Evolutionary conservation across 345 rosid species (phyloP), one percentile per base, ranked within the genome.

Genomic region (Acer yangbiense): DNA sequence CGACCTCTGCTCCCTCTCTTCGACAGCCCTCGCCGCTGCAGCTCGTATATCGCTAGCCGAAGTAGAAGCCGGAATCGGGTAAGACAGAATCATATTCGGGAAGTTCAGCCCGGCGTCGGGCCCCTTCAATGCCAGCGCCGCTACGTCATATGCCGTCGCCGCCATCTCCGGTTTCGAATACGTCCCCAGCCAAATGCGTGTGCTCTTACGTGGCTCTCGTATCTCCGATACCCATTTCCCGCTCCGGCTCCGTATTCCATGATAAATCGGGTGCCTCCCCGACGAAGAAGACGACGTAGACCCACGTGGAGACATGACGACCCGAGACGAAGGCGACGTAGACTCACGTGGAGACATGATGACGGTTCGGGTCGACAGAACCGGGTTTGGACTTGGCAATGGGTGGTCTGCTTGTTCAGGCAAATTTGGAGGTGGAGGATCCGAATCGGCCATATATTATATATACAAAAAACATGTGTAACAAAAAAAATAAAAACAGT

Each of bases 181-280:
- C 11, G 95, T 91, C 4, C 97, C 97, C 0, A 92, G 83, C 97
- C 97, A 92, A 16, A 90, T 86, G 9, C 97, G 82, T 1, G 88
- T 90, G 32, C 92, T 82, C 71, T 90, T 90, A 72, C 92, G 90
- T 27, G 97, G 97, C 86, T 90, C 92, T 39, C 97, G 82, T 69
- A 90, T 89, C 86, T 92, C 97, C 3, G 97, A 92, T 1, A 92
- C 97, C 92, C 92, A 87, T 88, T 90, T 85, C 11, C 98, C 94
- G 32, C 92, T 91, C 76, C 98, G 81, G 55, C 82, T 74, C 61
- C 98, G 78, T 43, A 94, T 85, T 6, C 97, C 97, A 17, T 87
- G 78, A 78, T 81, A 92, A 6, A 2, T 20, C 2, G 92, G 81
- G 9, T 86, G 89, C 68, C 86, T 82, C 3, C 91, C 84, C 52